Evolutionary conservation across 306 rosid genomes (phyloP).

Genomic region (Bauhinia variegata): DNA sequence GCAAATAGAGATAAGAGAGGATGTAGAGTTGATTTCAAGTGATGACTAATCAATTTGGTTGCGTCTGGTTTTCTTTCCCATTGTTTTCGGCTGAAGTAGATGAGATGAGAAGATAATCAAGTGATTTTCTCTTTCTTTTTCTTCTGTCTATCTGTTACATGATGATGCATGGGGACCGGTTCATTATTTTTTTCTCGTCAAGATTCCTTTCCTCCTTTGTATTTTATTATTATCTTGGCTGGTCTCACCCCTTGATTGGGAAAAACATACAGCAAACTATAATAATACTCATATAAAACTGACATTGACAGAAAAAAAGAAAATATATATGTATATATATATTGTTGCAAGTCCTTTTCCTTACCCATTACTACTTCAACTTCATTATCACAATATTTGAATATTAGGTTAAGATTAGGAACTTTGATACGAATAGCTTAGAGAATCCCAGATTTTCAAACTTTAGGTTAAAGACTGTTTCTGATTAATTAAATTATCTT

Average conservation of each 20-base stretch:
- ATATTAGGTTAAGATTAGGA: slow-evolving; percentile 32
- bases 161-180: slow-evolving; percentile 40
- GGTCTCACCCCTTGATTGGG: slow-evolving; percentile 32
- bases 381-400: slow-evolving; percentile 37
- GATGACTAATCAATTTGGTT: slow-evolving; percentile 39
- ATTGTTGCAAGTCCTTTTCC: slow-evolving; percentile 48
- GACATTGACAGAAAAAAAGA: slow-evolving; percentile 43
- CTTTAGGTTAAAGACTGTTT: background rate
- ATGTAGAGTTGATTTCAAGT: slow-evolving; percentile 48
- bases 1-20: slow-evolving; percentile 73
- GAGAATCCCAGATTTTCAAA: slow-evolving; percentile 36
- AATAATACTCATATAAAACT: slow-evolving; percentile 11
- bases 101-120: slow-evolving; percentile 32
- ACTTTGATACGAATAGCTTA: slow-evolving; percentile 26
- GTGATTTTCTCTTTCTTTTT: slow-evolving; percentile 33
- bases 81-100: slow-evolving; percentile 46
- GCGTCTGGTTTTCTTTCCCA: slow-evolving; percentile 36
- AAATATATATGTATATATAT: no score
- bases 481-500: background rate
- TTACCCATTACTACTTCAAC: slow-evolving; percentile 32
- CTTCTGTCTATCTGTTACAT: slow-evolving; percentile 40
- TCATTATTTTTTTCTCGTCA: slow-evolving; percentile 42
- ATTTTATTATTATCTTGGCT: slow-evolving; percentile 35
- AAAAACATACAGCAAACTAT: slow-evolving; percentile 37
- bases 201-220: slow-evolving; percentile 47